Evolutionary conservation across 2,329 filamentous ascomycete genomes (phyloP).

Genomic region (Scedosporium aurantiacum): DNA sequence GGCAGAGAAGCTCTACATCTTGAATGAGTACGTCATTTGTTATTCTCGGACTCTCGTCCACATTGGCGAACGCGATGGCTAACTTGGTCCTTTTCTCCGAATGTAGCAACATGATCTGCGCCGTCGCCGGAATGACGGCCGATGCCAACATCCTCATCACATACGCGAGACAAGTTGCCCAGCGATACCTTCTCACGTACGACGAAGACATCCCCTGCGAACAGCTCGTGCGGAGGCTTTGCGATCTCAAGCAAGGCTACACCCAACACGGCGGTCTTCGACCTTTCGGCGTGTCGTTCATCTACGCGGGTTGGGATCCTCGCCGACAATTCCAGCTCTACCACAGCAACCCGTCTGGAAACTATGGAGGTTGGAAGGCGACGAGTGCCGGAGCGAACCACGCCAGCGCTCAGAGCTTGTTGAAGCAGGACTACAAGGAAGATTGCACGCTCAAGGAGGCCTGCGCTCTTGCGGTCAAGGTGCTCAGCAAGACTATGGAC

Average conservation of each 20-base stretch:
- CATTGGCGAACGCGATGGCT: neutral
- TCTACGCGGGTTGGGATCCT: slow-evolving; percentile 96
- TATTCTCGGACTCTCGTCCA: neutral
- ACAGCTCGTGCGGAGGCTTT: slow-evolving; percentile 90
- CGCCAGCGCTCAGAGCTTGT: slow-evolving; percentile 85
- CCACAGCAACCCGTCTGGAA: slow-evolving; percentile 96
- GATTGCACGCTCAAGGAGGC: slow-evolving; percentile 94
- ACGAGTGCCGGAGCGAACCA: slow-evolving; percentile 98
- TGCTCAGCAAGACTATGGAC: slow-evolving; percentile 99
- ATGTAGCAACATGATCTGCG: slow-evolving; percentile 96
- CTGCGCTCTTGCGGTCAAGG: slow-evolving; percentile 94
- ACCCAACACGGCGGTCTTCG: slow-evolving; percentile 97
- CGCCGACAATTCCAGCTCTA: slow-evolving; percentile 97
- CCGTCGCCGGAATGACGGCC: slow-evolving; percentile 96
- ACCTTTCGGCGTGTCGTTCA: slow-evolving; percentile 97
- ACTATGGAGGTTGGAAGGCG: slow-evolving; percentile 99
- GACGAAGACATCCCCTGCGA: slow-evolving; percentile 99
- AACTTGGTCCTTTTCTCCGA: neutral
- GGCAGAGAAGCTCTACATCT: slow-evolving; percentile 98
- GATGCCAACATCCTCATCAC: slow-evolving; percentile 99
- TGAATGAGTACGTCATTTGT: slow-evolving; percentile 69
- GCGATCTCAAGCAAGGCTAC: slow-evolving; percentile 98
- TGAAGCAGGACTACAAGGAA: slow-evolving; percentile 99
- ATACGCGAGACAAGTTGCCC: slow-evolving; percentile 92
- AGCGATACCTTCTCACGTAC: slow-evolving; percentile 96